Percentiles rank a stretch among this genome's conserved stretches.
phyloP scores from a whole-genome alignment of 345 rosid species.

The Syzygium aqueum region DNA sequence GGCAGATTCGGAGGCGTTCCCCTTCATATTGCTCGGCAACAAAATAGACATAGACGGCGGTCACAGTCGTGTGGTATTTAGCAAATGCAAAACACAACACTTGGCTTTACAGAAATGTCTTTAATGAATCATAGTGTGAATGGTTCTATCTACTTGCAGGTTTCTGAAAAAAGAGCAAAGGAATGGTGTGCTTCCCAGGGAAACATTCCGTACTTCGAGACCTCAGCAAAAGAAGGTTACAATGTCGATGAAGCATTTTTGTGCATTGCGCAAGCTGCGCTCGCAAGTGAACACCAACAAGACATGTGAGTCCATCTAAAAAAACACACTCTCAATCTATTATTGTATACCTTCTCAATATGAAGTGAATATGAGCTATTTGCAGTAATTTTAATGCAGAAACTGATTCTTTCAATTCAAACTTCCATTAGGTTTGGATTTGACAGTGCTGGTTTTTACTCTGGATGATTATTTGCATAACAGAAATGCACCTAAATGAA shows the following conservation, averaged over 20 bases:
- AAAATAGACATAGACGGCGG: slow-evolving; percentile 78
- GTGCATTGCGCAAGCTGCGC: slow-evolving; percentile 46
- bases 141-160: slow-evolving; percentile 17
- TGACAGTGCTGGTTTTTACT: neutral
- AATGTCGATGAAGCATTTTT: slow-evolving; percentile 75
- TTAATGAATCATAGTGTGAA: neutral
- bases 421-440: neutral
- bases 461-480: neutral
- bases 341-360: neutral
- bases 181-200: slow-evolving; percentile 75
- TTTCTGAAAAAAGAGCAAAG: slow-evolving; percentile 52
- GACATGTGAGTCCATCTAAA: slow-evolving; percentile 28
- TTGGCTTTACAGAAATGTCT: neutral
- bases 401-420: neutral
- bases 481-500: neutral
- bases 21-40: slow-evolving; percentile 70
- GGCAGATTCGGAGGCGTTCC: slow-evolving; percentile 41
- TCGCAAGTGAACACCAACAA: slow-evolving; percentile 39
- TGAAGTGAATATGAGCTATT: neutral
- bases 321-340: neutral
- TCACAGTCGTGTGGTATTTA: slow-evolving; percentile 47
- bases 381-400: neutral
- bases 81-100: neutral
- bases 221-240: slow-evolving; percentile 72
- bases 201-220: slow-evolving; percentile 63